Conservation (phyloP, 176 grass and related monocot genomes). For the Lolium perenne region DNA sequence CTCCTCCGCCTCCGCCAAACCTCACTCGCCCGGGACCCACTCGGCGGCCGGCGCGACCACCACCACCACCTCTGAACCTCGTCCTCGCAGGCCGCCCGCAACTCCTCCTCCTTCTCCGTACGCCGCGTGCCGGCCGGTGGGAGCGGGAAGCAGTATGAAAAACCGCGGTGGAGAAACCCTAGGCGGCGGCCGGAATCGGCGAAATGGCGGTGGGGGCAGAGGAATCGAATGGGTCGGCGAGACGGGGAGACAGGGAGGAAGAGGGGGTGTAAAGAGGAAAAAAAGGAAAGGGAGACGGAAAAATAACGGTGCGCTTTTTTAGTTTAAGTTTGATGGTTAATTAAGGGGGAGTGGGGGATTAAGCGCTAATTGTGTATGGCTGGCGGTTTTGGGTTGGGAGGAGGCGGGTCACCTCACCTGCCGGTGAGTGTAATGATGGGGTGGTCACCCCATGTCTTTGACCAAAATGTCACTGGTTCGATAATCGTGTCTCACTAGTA, state of each 20-base stretch:
- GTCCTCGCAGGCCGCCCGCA: background rate
- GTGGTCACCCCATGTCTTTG: background rate
- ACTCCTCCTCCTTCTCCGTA: background rate
- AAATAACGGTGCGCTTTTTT: slow-evolving; percentile 48
- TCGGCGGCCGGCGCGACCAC: background rate
- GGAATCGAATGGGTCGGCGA: slow-evolving; percentile 47
- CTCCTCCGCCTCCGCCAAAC: background rate
- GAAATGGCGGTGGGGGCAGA: slow-evolving; percentile 50
- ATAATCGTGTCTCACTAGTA: background rate
- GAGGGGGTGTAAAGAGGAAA: slow-evolving; percentile 42
- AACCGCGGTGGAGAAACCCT: slow-evolving; percentile 16
- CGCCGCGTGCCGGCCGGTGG: too few relatives aligned
- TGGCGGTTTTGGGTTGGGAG: background rate
- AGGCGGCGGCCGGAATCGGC: slow-evolving; percentile 42
- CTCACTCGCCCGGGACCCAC: background rate
- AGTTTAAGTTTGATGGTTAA: slow-evolving; percentile 40
- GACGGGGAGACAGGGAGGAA: slow-evolving; percentile 27
- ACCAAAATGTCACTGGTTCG: background rate
- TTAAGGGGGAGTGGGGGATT: slow-evolving; percentile 36
- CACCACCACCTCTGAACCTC: too few relatives aligned
- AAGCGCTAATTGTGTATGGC: slow-evolving; percentile 27
- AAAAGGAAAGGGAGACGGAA: slow-evolving; percentile 15
- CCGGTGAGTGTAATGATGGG: slow-evolving; percentile 42
- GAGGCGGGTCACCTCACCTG: slow-evolving; percentile 54
- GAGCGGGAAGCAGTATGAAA: background rate